Evolutionary conservation across 2,329 filamentous ascomycete species (phyloP), one percentile per base, ranked within the genome.

Genomic region (Ilyonectria destructans): DNA sequence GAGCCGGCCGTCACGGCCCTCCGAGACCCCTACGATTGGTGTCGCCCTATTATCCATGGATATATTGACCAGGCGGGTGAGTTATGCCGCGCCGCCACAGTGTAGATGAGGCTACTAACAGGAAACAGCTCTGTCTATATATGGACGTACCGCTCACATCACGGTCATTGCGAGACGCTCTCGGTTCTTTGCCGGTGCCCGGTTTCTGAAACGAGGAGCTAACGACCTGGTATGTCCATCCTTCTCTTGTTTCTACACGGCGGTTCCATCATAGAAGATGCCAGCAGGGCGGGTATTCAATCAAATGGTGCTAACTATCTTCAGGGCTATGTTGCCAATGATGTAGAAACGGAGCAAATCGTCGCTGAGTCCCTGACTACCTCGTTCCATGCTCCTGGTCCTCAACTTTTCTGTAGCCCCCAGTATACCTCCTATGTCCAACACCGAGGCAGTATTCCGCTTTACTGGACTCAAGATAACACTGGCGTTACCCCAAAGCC

Each of bases 281-380:
- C 6, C 21, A 21, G 8, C 13, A 6, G 31, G n/a, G n/a, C 4
- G n/a, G 10, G 21, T 19, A 6, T 23, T 5, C 8, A 35, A 19
- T 3, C 19, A 56, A 55, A 9, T 13, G 45, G 4, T 33, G 23
- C 72, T 74, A 13, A 74, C 26, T 13, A 43, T 8, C n/a, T 13
- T 2, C 52, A 86, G 78, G 96, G 96, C 15, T 97, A 97, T 79
- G 96, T 99, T 62, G 97, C 96, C 59, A 99, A 99, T 78, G 97
- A 99, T 81, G 96, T 99, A 26, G 97, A 99, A 82, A 98, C 96
- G 1, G 96, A 99, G 81, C 96, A 99, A 80, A 98, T 99, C 68
- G 95, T 99, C 6, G 96, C 95, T 0, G 96, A 99, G 78, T 94
- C 95, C 75, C 85, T 96, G 58, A 98, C 95, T 0, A 99, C 96